phyloP scores from a whole-genome alignment of 495 filamentous ascomycete species.

The Podospora pseudoanserina region DNA sequence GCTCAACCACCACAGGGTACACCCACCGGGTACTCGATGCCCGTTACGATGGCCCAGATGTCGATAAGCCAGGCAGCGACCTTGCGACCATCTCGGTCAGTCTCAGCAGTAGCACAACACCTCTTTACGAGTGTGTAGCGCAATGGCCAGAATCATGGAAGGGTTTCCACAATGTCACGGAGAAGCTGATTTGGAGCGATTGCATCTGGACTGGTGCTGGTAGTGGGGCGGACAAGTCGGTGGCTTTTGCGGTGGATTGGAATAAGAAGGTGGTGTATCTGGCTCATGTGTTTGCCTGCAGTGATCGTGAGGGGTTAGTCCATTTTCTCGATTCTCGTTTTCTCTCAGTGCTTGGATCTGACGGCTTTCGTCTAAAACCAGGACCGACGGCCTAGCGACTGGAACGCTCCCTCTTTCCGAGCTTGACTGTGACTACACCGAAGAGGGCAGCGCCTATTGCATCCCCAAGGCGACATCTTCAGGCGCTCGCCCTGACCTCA shows the following conservation, averaged over 20 bases:
- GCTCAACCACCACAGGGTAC: constrained; percentile 20
- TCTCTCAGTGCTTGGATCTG: not conserved
- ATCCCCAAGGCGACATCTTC: constrained; percentile 20
- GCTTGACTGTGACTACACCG: constrained; percentile 30
- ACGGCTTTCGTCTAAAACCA: constrained; percentile 11
- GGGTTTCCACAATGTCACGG: constrained; percentile 34
- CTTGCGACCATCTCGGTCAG: constrained; percentile 36
- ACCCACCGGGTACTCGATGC: constrained; percentile 32
- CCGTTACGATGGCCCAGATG: constrained; percentile 36
- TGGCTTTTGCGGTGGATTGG: constrained; percentile 40
- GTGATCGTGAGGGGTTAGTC: constrained; percentile 35
- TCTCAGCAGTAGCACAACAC: constrained; percentile 25
- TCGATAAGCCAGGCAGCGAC: constrained; percentile 23
- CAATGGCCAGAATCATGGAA: constrained; percentile 40
- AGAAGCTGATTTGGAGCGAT: constrained; percentile 39
- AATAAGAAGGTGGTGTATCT: constrained; percentile 36
- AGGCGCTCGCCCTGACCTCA: constrained; percentile 17
- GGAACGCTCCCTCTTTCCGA: constrained; percentile 31
- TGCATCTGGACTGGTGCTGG: constrained; percentile 44
- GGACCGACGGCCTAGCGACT: constrained; percentile 33
- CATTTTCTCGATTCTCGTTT: too few relatives aligned
- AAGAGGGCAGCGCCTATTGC: constrained; percentile 27
- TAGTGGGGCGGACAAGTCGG: constrained; percentile 30
- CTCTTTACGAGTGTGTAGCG: constrained; percentile 38
- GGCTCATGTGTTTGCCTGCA: constrained; percentile 39